Evolutionary conservation across 2,329 filamentous ascomycete species (phyloP), one percentile per base, ranked within the genome.

Genomic region (Microcera coccophila): DNA sequence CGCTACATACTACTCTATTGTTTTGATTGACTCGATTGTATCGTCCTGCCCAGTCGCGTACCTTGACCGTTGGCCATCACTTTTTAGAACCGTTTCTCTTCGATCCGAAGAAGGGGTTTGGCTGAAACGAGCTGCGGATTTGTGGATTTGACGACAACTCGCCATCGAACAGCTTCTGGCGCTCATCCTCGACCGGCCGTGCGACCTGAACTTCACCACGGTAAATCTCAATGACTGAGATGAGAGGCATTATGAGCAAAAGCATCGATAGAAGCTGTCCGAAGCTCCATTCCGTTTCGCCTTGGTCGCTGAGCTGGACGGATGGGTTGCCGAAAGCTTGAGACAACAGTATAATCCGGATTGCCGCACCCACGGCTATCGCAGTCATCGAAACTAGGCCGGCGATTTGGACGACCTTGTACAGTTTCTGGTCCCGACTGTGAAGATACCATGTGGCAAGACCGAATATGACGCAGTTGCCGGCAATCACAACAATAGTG

Each of bases 391-490:
- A 62, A 5, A 75, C 52, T 22, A 82, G 60, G 1, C 81, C 77
- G 0, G 70, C 64, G 2, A 73, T 61, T 62, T 78, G 80, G 11
- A 81, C 67, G 3, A 59, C 56, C 50, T 73, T 76, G 57, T 81
- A 74, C 64, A 78, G 82, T 20, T 64, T 66, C 46, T 77, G 74
- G 15, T 63, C 58, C 15, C 74, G 71, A 47, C 69, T 72, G 55
- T 85, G 81, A 28, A 85, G 65, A 55, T 84, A 85, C 78, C 78
- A 84, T 0, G 79, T 81, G 1, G 76, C 75, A 1, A 82, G 62
- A 2, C 62, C 64, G 52, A 85, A 85, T 17, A 84, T 71, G 26
- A 80, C 54, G 26, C 66, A 69, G 54, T 84, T 82, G 4, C 72
- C 76, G 0, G 67, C 75, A 32, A 85, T 79, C 29, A 82, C 77